phyloP scores from a whole-genome alignment of 2,329 filamentous ascomycete species.

The Pseudogymnoascus sp. region DNA sequence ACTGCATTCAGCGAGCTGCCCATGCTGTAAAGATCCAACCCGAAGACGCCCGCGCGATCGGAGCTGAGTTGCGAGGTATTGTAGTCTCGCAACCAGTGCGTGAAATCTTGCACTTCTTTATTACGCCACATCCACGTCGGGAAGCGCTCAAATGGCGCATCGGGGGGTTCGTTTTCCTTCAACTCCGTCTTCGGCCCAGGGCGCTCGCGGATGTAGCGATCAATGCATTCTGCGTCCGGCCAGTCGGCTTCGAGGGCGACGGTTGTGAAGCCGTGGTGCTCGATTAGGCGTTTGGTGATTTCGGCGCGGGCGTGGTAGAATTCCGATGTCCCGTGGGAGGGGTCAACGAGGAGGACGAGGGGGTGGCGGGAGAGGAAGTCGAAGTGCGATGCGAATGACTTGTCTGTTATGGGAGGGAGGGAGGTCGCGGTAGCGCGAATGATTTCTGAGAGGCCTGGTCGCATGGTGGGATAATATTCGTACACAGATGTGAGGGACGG shows the following conservation, averaged over 20 bases:
- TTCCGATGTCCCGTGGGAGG: slow-evolving; percentile 45
- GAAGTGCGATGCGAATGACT: slow-evolving; percentile 12
- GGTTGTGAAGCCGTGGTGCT: slow-evolving; percentile 41
- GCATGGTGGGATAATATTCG: not conserved
- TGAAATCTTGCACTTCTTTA: slow-evolving; percentile 39
- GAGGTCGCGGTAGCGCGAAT: slow-evolving; percentile 30
- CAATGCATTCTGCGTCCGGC: slow-evolving; percentile 43
- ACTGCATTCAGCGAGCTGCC: slow-evolving; percentile 37
- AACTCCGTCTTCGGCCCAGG: slow-evolving; percentile 27
- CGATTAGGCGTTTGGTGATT: slow-evolving; percentile 41
- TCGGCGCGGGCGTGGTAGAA: slow-evolving; percentile 43
- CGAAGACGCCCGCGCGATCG: slow-evolving; percentile 34
- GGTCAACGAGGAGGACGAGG: slow-evolving; percentile 37
- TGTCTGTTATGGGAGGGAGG: slow-evolving; percentile 29
- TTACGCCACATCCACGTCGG: slow-evolving; percentile 51
- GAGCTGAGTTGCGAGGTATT: not conserved
- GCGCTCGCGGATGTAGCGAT: slow-evolving; percentile 40
- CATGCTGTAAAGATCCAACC: slow-evolving; percentile 44
- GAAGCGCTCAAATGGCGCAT: slow-evolving; percentile 38
- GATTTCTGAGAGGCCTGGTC: slow-evolving; percentile 23
- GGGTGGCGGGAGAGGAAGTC: slow-evolving; percentile 8
- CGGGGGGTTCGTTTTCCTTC: slow-evolving; percentile 15
- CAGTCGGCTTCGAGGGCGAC: slow-evolving; percentile 45
- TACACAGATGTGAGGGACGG: not conserved
- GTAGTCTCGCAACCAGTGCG: slow-evolving; percentile 41